Conservation (phyloP, 1,139 yeast species). For the Wickerhamiella infanticola region DNA sequence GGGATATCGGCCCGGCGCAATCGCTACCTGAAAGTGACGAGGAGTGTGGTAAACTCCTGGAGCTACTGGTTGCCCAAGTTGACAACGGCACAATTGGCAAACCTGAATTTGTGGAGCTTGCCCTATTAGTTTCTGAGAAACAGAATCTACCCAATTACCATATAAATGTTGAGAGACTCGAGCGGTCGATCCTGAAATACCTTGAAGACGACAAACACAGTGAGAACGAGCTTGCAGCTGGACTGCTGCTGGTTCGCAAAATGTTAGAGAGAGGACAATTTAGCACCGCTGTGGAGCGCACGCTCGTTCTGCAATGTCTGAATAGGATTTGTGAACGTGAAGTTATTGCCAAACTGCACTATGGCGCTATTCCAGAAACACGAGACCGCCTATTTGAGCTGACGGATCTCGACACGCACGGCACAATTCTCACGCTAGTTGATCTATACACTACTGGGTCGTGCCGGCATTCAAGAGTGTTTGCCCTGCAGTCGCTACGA, state of each 20-base stretch:
- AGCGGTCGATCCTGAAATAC: not conserved
- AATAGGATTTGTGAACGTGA: slow-evolving; percentile 10
- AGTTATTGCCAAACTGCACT: slow-evolving; percentile 10
- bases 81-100: slow-evolving; percentile 13
- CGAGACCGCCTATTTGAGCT: slow-evolving; percentile 11
- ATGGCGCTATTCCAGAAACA: slow-evolving; percentile 15
- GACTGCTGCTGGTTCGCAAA: slow-evolving; percentile 3
- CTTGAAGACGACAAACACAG: not conserved
- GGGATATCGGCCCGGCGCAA: not conserved
- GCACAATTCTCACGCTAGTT: slow-evolving; percentile 1
- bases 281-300: slow-evolving; percentile 4
- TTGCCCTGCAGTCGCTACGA: slow-evolving; percentile 6
- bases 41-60: slow-evolving; percentile 16
- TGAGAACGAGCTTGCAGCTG: slow-evolving; percentile 1
- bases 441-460: slow-evolving; percentile 1
- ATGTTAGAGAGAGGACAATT: slow-evolving; percentile 1
- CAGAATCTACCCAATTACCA: not conserved
- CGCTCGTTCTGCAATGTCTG: slow-evolving; percentile 12
- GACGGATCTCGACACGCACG: not conserved
- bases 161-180: not conserved
- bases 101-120: slow-evolving; percentile 15
- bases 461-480: not conserved
- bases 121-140: slow-evolving; percentile 9
- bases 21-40: slow-evolving; percentile 13
- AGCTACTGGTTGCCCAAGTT: slow-evolving; percentile 13